Conservation (phyloP, 1,284 basidiomycete genomes). For the Cutaneotrichosporon sp. region DNA sequence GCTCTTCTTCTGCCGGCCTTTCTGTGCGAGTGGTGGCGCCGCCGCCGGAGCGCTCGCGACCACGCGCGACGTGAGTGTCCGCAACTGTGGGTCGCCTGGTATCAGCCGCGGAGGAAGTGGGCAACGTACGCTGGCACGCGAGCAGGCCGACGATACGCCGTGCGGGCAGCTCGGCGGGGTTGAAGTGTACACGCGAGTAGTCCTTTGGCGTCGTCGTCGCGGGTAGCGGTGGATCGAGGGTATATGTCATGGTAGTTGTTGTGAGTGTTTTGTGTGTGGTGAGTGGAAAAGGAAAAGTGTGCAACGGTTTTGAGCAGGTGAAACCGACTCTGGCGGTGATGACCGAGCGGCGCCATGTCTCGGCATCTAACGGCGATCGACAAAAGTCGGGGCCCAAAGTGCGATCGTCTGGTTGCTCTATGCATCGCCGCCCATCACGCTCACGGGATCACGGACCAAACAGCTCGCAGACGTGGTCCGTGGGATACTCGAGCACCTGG, state of each 20-base stretch:
- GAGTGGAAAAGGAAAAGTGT: too few relatives aligned
- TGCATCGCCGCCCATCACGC: too few relatives aligned
- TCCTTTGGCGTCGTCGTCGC: slow-evolving; percentile 35
- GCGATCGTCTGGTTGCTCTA: too few relatives aligned
- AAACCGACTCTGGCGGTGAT: too few relatives aligned
- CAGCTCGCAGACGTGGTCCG: too few relatives aligned
- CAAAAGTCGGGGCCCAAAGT: too few relatives aligned
- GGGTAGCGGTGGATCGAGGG: slow-evolving; percentile 27
- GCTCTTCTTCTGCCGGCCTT: slow-evolving; percentile 36
- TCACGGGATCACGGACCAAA: too few relatives aligned
- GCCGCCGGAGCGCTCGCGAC: slow-evolving; percentile 23
- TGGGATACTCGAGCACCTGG: too few relatives aligned
- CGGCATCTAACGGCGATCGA: too few relatives aligned
- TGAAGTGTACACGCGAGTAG: slow-evolving; percentile 44
- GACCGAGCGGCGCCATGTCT: too few relatives aligned
- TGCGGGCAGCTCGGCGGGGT: slow-evolving; percentile 33
- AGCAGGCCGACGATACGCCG: slow-evolving; percentile 47
- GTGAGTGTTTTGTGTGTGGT: too few relatives aligned
- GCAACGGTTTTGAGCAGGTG: too few relatives aligned
- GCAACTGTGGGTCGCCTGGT: slow-evolving; percentile 45
- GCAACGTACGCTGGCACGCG: slow-evolving; percentile 48
- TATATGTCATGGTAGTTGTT: slow-evolving; percentile 27
- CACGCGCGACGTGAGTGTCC: slow-evolving; percentile 31
- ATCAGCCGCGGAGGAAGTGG: background rate
- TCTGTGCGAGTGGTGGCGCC: slow-evolving; percentile 30